These are phyloP conservation scores for Suhomyces taliae DNA, from an alignment of 1,139 yeast species.

Conservation along the genomic window DNA sequence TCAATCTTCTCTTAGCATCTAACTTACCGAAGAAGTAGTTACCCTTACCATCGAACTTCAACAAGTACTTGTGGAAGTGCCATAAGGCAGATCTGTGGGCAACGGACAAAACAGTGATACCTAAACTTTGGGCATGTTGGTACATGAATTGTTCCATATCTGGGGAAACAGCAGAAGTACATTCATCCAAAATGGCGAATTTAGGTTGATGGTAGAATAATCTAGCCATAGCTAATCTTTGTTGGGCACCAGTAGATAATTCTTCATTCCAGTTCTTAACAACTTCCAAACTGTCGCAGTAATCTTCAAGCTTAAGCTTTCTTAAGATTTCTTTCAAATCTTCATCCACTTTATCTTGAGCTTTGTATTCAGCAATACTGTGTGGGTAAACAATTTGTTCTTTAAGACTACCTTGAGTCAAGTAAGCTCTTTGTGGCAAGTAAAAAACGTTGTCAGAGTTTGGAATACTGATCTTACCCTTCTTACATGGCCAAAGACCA, in stretches of 20 bases:
- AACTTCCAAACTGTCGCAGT: constrained; percentile 55
- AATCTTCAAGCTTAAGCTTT: constrained; percentile 58
- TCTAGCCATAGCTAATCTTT: constrained; percentile 90
- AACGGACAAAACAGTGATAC: constrained; percentile 83
- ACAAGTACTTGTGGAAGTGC: constrained; percentile 83
- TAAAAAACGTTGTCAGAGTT: constrained; percentile 73
- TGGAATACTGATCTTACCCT: constrained; percentile 66
- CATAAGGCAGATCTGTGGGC: constrained; percentile 91
- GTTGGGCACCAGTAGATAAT: constrained; percentile 88
- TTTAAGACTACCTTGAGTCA: constrained; percentile 69
- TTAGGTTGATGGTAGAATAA: constrained; percentile 87
- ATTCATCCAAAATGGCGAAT: constrained; percentile 93
- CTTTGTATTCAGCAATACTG: constrained; percentile 56
- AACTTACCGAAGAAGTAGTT: constrained; percentile 68
- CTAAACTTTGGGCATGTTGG: constrained; percentile 74
- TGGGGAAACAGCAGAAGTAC: constrained; percentile 91
- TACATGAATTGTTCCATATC: constrained; percentile 92
- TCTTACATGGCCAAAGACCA: constrained; percentile 87
- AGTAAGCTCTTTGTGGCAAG: constrained; percentile 89
- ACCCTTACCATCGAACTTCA: constrained; percentile 86
- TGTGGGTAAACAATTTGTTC: constrained; percentile 92
- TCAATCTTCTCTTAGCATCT: constrained; percentile 66
- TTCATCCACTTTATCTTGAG: constrained; percentile 53
- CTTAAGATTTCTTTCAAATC: constrained; percentile 64
- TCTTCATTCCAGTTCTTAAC: constrained; percentile 87